Evolutionary conservation across 306 rosid genomes (phyloP).

Genomic region (Vachellia collinsii): DNA sequence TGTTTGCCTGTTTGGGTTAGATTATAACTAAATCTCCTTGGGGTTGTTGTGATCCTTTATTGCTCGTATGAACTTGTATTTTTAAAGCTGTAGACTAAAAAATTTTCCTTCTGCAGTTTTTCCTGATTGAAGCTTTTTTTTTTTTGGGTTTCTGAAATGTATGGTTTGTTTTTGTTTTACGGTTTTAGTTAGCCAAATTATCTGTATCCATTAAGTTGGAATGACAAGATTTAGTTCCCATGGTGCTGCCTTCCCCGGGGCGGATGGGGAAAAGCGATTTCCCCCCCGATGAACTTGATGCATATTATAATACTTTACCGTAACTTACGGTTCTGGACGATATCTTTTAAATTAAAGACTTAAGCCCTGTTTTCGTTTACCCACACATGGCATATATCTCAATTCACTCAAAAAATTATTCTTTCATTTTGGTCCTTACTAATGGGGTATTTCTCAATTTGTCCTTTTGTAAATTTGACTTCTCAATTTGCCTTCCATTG

Average conservation of each 20-base stretch:
- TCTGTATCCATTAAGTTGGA: background rate
- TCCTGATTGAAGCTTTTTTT: background rate
- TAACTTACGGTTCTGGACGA: too few species aligned
- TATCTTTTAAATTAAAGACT: too few species aligned
- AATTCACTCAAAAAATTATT: too few species aligned
- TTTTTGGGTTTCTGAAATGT: background rate
- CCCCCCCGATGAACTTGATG: background rate
- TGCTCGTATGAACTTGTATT: background rate
- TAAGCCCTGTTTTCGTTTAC: too few species aligned
- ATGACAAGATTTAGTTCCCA: background rate
- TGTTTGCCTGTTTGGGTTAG: too few species aligned
- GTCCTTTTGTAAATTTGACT: too few species aligned
- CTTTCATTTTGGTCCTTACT: too few species aligned
- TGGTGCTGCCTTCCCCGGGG: background rate
- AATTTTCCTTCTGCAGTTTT: background rate
- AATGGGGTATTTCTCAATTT: too few species aligned
- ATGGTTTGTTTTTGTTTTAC: background rate
- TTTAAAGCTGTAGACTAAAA: background rate
- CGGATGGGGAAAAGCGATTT: too few species aligned
- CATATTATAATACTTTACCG: too few species aligned
- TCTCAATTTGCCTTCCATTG: too few species aligned
- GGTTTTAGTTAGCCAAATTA: background rate
- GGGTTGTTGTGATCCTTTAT: background rate
- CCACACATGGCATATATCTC: too few species aligned
- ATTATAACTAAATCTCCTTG: background rate